Conservation (phyloP, 2,329 filamentous ascomycete genomes). For the Aspergillus versicolor region DNA sequence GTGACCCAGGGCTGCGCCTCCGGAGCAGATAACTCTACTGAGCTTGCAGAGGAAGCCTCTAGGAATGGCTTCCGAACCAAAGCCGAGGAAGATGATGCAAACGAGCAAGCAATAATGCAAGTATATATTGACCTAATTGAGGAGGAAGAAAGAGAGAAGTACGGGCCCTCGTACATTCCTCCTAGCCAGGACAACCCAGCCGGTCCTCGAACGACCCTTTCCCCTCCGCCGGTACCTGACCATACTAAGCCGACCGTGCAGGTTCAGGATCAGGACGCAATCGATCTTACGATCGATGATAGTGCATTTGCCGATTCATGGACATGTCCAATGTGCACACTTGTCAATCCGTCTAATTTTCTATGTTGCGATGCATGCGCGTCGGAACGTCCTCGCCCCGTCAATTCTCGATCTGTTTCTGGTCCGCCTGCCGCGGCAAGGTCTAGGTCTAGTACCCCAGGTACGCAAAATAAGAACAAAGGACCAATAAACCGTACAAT, state of each 20-base stretch:
- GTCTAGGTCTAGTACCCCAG: conserved; percentile 5
- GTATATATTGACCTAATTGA: conserved; percentile 84
- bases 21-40: conserved; percentile 63
- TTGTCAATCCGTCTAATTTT: conserved; percentile 60
- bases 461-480: conserved; percentile 22
- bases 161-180: conserved; percentile 57
- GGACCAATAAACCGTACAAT: conserved; percentile 17
- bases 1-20: conserved; percentile 74
- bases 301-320: conserved; percentile 47
- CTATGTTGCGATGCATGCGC: conserved; percentile 62
- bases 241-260: conserved; percentile 23
- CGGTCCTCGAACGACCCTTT: conserved; percentile 43
- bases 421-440: conserved; percentile 10
- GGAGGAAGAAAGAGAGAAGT: conserved; percentile 67
- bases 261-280: conserved; percentile 4
- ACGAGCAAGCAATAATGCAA: conserved; percentile 81
- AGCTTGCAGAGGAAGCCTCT: conserved; percentile 66
- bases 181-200: conserved; percentile 54
- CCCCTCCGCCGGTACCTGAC: conserved; percentile 37
- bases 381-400: conserved; percentile 50
- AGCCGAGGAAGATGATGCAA: conserved; percentile 84
- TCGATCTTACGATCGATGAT: conserved; percentile 25
- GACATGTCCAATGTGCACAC: conserved; percentile 62
- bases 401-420: conserved; percentile 16
- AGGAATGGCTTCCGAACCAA: conserved; percentile 76